phyloP scores from a whole-genome alignment of 2,329 filamentous ascomycete genomes.

The Mycocentrospora acerina region DNA sequence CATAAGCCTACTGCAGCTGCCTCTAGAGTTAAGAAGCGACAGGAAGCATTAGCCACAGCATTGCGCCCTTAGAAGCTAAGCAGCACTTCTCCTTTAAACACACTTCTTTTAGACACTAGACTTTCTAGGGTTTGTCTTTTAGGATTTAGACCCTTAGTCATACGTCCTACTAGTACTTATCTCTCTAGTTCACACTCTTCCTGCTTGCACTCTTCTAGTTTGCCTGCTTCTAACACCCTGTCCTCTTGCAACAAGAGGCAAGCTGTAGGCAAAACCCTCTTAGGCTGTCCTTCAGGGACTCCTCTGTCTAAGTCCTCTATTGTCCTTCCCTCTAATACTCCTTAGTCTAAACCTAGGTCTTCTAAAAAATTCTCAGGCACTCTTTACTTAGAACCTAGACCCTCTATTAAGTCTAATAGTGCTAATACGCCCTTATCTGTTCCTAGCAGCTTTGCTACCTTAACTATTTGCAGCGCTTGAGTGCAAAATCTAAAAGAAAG shows the following conservation, averaged over 20 bases:
- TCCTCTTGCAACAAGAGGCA: too few species aligned
- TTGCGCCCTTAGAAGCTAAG: too few species aligned
- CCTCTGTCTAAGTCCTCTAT: neutral
- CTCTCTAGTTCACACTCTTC: too few species aligned
- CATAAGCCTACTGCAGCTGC: slow-evolving; percentile 1
- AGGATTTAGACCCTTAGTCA: too few species aligned
- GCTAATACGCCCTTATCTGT: neutral
- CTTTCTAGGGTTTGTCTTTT: too few species aligned
- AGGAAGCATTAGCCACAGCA: neutral
- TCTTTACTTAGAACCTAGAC: slow-evolving; percentile 1
- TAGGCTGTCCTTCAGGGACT: neutral
- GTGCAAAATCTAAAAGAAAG: neutral
- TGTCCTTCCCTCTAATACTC: neutral
- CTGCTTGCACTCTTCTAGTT: too few species aligned
- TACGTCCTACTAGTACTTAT: too few species aligned
- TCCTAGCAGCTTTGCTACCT: slow-evolving; percentile 6
- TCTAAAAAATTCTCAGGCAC: neutral
- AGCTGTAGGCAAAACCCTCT: neutral
- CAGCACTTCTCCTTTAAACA: too few species aligned
- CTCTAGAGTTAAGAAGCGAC: slow-evolving; percentile 3
- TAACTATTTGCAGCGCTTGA: slow-evolving; percentile 3
- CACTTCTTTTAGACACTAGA: too few species aligned
- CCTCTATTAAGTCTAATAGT: slow-evolving; percentile 1
- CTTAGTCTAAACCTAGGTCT: neutral
- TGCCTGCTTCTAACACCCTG: too few species aligned